A percentile compares a stretch with the other conserved stretches of the same genome.
Conservation (phyloP, 345 rosid genomes). For the Rhodamnia argentea region DNA sequence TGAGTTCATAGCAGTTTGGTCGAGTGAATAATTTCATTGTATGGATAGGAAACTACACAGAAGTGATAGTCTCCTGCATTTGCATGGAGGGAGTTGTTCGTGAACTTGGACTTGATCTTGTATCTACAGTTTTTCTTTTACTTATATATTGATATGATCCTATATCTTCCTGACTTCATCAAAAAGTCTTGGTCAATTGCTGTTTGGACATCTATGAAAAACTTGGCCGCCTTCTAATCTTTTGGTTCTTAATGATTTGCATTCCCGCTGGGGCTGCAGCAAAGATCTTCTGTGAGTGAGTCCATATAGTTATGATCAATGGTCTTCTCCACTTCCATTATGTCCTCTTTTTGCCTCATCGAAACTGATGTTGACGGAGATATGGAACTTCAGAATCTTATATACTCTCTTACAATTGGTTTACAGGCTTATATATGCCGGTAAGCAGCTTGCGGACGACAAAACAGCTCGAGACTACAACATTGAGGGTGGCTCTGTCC, state of each 20-base stretch:
- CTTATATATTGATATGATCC: neutral
- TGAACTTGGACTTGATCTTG: neutral
- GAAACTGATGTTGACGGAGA: neutral
- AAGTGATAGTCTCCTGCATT: neutral
- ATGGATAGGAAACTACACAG: neutral
- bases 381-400: neutral
- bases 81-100: neutral
- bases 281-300: neutral
- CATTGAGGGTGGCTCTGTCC: slow-evolving; percentile 96
- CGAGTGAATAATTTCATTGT: neutral
- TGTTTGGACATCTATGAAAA: neutral
- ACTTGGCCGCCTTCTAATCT: neutral
- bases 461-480: slow-evolving; percentile 88
- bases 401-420: neutral
- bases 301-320: neutral
- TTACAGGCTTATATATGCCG: slow-evolving; percentile 81
- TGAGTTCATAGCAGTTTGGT: neutral
- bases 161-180: neutral
- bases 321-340: neutral
- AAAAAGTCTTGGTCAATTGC: neutral
- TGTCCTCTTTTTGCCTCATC: neutral
- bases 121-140: neutral
- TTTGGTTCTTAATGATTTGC: neutral
- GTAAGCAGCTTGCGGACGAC: slow-evolving; percentile 96
- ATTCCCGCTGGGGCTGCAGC: neutral